Percentiles rank a stretch among this genome's conserved stretches.
phyloP scores from a whole-genome alignment of 208 protist species.

The Vickermania spadyakhi region DNA sequence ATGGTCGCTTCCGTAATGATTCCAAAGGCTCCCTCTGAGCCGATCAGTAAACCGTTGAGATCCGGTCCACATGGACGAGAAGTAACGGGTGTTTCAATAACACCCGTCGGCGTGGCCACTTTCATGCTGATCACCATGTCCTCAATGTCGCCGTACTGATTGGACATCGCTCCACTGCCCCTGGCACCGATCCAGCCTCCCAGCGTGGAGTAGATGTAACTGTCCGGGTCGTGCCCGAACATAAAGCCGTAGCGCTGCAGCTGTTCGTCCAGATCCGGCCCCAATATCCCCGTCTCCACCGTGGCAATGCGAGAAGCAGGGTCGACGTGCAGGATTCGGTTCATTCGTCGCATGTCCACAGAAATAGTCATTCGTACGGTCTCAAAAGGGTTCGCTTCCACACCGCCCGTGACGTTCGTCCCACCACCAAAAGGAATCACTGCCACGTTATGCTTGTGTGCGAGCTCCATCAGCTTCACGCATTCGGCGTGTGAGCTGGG shows the following conservation, averaged over 20 bases:
- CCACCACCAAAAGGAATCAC: slow-evolving; percentile 92
- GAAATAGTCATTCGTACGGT: slow-evolving; percentile 83
- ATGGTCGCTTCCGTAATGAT: slow-evolving; percentile 90
- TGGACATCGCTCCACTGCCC: slow-evolving; percentile 93
- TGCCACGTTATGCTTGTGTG: slow-evolving; percentile 87
- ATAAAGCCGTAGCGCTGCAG: slow-evolving; percentile 83
- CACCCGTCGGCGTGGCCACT: slow-evolving; percentile 87
- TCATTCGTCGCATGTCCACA: slow-evolving; percentile 92
- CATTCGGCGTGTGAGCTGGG: slow-evolving; percentile 85
- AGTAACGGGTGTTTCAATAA: slow-evolving; percentile 73
- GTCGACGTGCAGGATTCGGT: slow-evolving; percentile 80
- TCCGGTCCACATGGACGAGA: slow-evolving; percentile 80
- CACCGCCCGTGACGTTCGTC: slow-evolving; percentile 89
- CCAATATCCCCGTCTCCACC: slow-evolving; percentile 88
- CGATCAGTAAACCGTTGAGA: slow-evolving; percentile 87
- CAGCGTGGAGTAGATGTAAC: slow-evolving; percentile 89
- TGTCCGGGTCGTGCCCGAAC: slow-evolving; percentile 92
- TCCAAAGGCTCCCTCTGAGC: slow-evolving; percentile 90
- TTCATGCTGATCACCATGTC: slow-evolving; percentile 89
- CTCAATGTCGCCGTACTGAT: slow-evolving; percentile 93
- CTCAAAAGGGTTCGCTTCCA: slow-evolving; percentile 84
- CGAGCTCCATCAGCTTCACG: slow-evolving; percentile 68
- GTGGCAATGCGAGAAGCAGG: slow-evolving; percentile 72
- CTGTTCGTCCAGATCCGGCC: slow-evolving; percentile 85
- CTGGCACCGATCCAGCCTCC: slow-evolving; percentile 94